phyloP scores from a whole-genome alignment of 176 grass and related monocot species.

The Avena insularis region DNA sequence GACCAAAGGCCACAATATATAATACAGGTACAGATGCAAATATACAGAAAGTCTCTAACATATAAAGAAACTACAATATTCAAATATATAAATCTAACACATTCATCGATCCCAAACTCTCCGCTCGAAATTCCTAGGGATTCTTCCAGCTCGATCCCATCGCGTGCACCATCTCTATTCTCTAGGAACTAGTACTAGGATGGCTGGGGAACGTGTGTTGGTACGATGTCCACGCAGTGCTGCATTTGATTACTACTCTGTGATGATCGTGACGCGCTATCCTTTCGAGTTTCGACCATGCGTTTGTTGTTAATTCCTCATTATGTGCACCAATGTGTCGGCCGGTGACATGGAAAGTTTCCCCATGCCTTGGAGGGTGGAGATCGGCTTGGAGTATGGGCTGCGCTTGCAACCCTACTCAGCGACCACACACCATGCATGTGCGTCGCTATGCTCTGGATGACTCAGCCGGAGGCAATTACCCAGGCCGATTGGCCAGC shows the following conservation, averaged over 20 bases:
- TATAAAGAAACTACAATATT: too few species aligned
- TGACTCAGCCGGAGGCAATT: constrained; percentile 34
- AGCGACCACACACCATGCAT: constrained; percentile 42
- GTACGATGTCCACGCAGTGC: neutral
- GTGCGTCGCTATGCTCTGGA: constrained; percentile 29
- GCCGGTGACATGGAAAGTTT: constrained; percentile 8
- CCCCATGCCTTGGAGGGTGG: neutral
- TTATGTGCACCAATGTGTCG: neutral
- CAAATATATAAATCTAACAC: too few species aligned
- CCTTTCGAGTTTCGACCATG: neutral
- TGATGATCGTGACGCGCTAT: constrained; percentile 3
- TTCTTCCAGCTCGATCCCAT: neutral
- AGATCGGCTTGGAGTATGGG: neutral
- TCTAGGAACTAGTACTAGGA: neutral
- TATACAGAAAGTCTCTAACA: too few species aligned
- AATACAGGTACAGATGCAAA: too few species aligned
- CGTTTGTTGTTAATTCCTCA: neutral
- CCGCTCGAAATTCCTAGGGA: neutral
- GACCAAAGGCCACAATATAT: too few species aligned
- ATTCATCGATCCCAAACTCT: constrained; percentile 6
- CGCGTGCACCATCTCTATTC: neutral
- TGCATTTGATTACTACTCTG: neutral
- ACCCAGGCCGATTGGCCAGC: neutral
- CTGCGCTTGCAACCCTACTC: neutral
- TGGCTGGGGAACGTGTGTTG: neutral